phyloP scores from a whole-genome alignment of 345 rosid genomes.

The Psidium friedrichsthalianum region DNA sequence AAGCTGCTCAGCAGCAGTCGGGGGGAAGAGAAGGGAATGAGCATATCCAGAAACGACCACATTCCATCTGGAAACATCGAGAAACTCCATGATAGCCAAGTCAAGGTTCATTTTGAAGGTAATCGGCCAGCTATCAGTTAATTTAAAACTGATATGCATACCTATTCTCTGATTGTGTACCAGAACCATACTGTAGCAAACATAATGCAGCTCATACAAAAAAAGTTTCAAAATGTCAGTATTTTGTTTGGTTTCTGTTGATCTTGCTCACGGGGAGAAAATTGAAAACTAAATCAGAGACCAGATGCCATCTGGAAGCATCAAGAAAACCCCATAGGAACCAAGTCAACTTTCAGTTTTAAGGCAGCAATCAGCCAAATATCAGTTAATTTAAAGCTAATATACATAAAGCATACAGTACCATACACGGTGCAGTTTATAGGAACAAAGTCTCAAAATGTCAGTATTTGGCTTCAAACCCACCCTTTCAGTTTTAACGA shows the following conservation, averaged over 20 bases:
- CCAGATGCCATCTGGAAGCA: neutral
- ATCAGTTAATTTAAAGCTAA: neutral
- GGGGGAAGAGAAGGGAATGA: neutral
- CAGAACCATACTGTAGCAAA: neutral
- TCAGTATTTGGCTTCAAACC: neutral
- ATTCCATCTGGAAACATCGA: neutral
- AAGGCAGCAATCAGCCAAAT: neutral
- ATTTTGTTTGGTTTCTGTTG: neutral
- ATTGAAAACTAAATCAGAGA: neutral
- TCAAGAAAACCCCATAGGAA: neutral
- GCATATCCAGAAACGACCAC: neutral
- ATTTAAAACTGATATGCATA: neutral
- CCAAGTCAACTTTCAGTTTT: neutral
- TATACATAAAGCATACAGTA: neutral
- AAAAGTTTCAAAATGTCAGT: neutral
- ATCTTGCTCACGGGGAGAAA: neutral
- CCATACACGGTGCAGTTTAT: neutral
- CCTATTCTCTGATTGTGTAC: neutral
- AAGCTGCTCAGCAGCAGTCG: neutral
- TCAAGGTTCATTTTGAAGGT: neutral
- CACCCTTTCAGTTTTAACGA: neutral
- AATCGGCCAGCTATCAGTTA: neutral
- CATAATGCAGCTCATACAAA: fast-evolving
- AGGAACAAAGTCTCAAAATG: neutral
- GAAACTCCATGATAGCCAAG: neutral